A percentile compares a stretch with the other conserved stretches of the same genome.
These are phyloP conservation scores for Lippia alba DNA, from an alignment of 305 asterid species.

Conservation along the genomic window DNA sequence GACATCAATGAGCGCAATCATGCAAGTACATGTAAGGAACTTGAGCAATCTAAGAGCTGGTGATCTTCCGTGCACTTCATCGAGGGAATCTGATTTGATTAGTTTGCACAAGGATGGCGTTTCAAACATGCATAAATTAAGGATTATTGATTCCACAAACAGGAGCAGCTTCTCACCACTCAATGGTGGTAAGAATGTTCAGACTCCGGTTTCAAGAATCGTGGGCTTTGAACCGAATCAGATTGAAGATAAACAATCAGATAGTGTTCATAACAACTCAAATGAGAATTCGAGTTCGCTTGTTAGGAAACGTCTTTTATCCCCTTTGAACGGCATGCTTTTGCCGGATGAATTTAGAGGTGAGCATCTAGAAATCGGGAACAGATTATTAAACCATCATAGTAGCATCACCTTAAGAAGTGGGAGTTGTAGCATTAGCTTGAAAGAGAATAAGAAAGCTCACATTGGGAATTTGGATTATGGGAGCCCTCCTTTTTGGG, in stretches of 20 bases:
- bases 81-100: slow-evolving; percentile 51
- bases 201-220: slow-evolving; percentile 70
- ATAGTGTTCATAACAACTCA: slow-evolving; percentile 34
- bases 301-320: slow-evolving; percentile 67
- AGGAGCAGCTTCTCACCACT: slow-evolving; percentile 42
- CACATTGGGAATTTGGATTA: slow-evolving; percentile 51
- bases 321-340: slow-evolving; percentile 66
- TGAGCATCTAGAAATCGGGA: slow-evolving; percentile 55
- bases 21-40: slow-evolving; percentile 52
- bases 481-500: slow-evolving; percentile 44
- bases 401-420: slow-evolving; percentile 38
- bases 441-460: slow-evolving; percentile 70
- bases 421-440: slow-evolving; percentile 36
- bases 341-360: slow-evolving; percentile 53
- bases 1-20: slow-evolving; percentile 54
- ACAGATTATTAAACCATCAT: slow-evolving; percentile 23
- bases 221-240: slow-evolving; percentile 78
- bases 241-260: slow-evolving; percentile 44
- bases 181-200: slow-evolving; percentile 55
- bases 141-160: slow-evolving; percentile 56
- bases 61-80: slow-evolving; percentile 50
- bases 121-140: slow-evolving; percentile 49
- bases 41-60: slow-evolving; percentile 39
- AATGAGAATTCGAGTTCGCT: slow-evolving; percentile 50
- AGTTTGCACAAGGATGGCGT: slow-evolving; percentile 59